These are phyloP conservation scores for Diaporthe velutina DNA, from an alignment of 2,329 filamentous ascomycete genomes.

Conservation along the genomic window DNA sequence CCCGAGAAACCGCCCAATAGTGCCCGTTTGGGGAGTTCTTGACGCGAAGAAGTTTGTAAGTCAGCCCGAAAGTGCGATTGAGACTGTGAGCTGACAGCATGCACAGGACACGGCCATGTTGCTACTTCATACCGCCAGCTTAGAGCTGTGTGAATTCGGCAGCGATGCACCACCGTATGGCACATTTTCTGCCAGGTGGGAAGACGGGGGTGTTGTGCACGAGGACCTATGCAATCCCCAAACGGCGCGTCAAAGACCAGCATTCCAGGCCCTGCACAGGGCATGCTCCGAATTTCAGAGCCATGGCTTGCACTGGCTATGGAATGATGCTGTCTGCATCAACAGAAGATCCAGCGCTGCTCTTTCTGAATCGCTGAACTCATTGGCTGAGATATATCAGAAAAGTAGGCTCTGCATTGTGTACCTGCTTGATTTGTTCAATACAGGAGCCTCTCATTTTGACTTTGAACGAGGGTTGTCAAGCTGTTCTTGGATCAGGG, in stretches of 20 bases:
- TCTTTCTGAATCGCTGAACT: constrained; percentile 13
- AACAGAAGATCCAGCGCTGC: not conserved
- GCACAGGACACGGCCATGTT: not conserved
- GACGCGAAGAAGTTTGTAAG: not conserved
- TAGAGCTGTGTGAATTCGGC: not conserved
- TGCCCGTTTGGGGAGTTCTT: not conserved
- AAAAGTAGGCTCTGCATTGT: constrained; percentile 4
- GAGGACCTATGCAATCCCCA: not conserved
- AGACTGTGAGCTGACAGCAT: not conserved
- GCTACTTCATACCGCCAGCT: not conserved
- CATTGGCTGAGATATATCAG: not conserved
- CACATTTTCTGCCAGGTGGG: not conserved
- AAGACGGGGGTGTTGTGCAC: not conserved
- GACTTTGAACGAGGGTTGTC: not conserved
- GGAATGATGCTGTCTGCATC: constrained; percentile 24
- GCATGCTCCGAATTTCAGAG: not conserved
- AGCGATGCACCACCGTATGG: not conserved
- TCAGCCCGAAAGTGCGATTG: accelerated
- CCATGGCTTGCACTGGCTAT: constrained; percentile 13
- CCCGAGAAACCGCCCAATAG: not conserved
- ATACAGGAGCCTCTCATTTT: no score
- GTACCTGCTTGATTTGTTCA: constrained; percentile 9
- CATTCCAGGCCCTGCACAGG: not conserved
- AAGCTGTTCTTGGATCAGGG: not conserved
- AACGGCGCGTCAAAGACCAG: not conserved